Percentiles rank a stretch among this genome's conserved stretches.
Conservation (phyloP, 2,329 filamentous ascomycete genomes). For the Aspergillus luchuensis region DNA sequence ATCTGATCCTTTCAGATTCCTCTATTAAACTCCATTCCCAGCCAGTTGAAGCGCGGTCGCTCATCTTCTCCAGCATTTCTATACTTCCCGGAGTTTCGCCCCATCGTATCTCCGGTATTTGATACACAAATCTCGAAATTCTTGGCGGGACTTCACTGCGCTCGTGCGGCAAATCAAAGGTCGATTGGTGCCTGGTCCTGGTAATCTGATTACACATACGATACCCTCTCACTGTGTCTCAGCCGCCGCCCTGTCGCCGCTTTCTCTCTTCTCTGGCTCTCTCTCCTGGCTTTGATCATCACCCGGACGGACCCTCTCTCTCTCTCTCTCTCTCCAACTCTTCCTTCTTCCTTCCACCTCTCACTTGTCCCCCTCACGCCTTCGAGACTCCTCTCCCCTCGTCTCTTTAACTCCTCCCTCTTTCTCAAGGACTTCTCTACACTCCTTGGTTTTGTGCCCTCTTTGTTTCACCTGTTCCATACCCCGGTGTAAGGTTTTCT, state of each 20-base stretch:
- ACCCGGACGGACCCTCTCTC: constrained; percentile 9
- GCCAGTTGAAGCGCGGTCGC: neutral
- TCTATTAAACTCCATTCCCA: neutral
- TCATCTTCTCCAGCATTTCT: constrained; percentile 1
- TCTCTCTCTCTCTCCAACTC: constrained; percentile 17
- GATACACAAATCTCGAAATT: constrained; percentile 15
- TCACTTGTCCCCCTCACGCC: constrained; percentile 13
- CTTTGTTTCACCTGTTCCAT: constrained; percentile 12
- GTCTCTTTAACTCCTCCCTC: constrained; percentile 14
- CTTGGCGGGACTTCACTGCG: constrained; percentile 12
- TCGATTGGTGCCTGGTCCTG: constrained; percentile 22
- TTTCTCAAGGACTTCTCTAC: constrained; percentile 11
- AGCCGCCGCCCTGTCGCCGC: constrained; percentile 9
- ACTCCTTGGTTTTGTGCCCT: constrained; percentile 15
- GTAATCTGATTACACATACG: constrained; percentile 14
- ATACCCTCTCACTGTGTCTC: neutral
- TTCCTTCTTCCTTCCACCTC: constrained; percentile 21
- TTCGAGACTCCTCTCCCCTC: constrained; percentile 14
- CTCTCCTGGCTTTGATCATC: constrained; percentile 14
- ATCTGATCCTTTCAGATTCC: neutral
- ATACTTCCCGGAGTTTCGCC: constrained; percentile 13
- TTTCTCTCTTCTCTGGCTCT: neutral
- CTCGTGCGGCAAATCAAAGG: neutral
- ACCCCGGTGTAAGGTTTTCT: neutral
- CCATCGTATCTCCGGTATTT: constrained; percentile 25